phyloP scores from a whole-genome alignment of 2,329 filamentous ascomycete species.

The Dactylellina leptospora region DNA sequence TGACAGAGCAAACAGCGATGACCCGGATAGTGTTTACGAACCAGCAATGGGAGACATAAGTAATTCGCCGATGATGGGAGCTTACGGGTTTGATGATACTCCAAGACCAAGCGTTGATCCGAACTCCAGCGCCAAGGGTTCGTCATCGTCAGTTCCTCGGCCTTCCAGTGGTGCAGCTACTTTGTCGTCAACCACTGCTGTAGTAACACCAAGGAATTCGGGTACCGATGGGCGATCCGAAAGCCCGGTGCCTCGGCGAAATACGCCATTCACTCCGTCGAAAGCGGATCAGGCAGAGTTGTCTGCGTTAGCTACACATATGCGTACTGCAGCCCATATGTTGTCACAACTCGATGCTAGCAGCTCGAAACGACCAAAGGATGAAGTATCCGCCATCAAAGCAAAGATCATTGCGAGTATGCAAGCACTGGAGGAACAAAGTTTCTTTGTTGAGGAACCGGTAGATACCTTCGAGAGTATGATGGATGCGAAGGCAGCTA shows the following conservation, averaged over 20 bases:
- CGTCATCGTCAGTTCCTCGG: slow-evolving; percentile 59
- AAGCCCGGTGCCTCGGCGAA: slow-evolving; percentile 31
- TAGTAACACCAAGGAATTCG: slow-evolving; percentile 74
- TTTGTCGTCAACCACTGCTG: slow-evolving; percentile 68
- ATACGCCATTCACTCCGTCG: slow-evolving; percentile 67
- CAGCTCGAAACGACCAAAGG: slow-evolving; percentile 78
- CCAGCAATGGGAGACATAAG: slow-evolving; percentile 80
- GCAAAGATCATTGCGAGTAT: slow-evolving; percentile 89
- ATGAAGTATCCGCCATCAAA: slow-evolving; percentile 82
- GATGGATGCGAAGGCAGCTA: slow-evolving; percentile 74
- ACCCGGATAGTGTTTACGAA: slow-evolving; percentile 80
- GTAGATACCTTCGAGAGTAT: slow-evolving; percentile 82
- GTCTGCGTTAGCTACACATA: slow-evolving; percentile 82
- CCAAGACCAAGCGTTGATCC: slow-evolving; percentile 58
- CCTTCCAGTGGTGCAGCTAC: slow-evolving; percentile 71
- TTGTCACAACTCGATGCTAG: slow-evolving; percentile 82
- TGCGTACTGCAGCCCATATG: slow-evolving; percentile 88
- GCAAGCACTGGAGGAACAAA: slow-evolving; percentile 86
- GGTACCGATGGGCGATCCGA: slow-evolving; percentile 62
- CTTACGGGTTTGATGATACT: slow-evolving; percentile 65
- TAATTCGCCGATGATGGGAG: slow-evolving; percentile 71
- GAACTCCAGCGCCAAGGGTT: slow-evolving; percentile 47
- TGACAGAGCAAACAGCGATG: slow-evolving; percentile 62
- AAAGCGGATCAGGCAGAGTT: slow-evolving; percentile 78
- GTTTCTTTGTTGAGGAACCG: slow-evolving; percentile 74